Base-by-base conservation (phyloP, 2,329 filamentous ascomycete species). In the Paraconiothyrium brasiliense region DNA sequence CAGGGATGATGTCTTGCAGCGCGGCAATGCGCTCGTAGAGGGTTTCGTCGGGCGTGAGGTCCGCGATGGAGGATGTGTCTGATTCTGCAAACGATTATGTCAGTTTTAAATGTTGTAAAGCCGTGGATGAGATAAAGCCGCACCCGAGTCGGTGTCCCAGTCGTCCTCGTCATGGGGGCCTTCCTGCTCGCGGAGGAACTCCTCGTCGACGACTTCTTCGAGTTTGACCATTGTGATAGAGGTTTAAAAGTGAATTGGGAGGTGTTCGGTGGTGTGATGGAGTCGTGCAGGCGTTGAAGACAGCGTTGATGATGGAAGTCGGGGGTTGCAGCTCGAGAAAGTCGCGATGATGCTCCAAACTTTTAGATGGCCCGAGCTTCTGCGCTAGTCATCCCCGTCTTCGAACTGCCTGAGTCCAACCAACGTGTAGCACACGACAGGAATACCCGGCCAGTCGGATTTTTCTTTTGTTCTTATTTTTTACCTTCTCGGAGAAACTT, bases 151-250 rank as follows among this genome's bases (percentile, higher is more conserved):
- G 69, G 92, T 95, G 84, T 92, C 97, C 77, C 94, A 94, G 62
- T 96, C 92, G 58, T 95, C 90, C 47, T 95, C 90, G 70, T 93
- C 90, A 62, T 85, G 84, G 65, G 89, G 82, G 75, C 91, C 89
- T 70, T 85, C 83, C 80, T 91, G 89, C 71, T 86, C 83, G 79
- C 87, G 84, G 82, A 90, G 86, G 85, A 97, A 97, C 82, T 96
- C 92, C 86, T 97, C 94, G 79, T 98, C 94, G 79, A 96, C 90
- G 77, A 98, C 94, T 85, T 98, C 94, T 78, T 93, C 92, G 78
- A 98, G 92, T 83, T 94, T 93, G 81, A 98, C 94, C 94, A 98
- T 97, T 74, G 81, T 89, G 82, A 64, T 66, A 65, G 67, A 56
- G 39, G 14, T 41, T 9, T 54, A 20, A 20, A 20, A 20, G 20